Percentiles rank a stretch among this genome's conserved stretches.
Conservation (phyloP, 2,329 filamentous ascomycete genomes). For the Aureobasidium zeae region DNA sequence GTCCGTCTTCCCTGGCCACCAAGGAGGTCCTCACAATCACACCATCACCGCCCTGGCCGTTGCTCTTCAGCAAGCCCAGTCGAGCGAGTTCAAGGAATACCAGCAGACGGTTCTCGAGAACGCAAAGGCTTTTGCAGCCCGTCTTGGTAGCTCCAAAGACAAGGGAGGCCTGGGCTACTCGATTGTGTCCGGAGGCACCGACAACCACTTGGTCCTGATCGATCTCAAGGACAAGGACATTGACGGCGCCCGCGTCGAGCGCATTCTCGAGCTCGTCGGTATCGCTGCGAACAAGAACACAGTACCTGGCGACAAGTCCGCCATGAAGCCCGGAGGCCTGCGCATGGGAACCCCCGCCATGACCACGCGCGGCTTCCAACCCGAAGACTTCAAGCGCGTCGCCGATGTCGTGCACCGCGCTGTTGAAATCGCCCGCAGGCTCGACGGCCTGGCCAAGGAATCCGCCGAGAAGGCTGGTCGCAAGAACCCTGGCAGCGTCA, state of each 20-base stretch:
- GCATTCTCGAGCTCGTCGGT: conserved; percentile 69
- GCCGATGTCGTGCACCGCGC: conserved; percentile 29
- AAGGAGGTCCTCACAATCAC: conserved; percentile 98
- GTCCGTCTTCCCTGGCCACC: conserved; percentile 97
- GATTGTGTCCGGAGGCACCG: conserved; percentile 88
- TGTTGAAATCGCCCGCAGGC: conserved; percentile 65
- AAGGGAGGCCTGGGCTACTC: conserved; percentile 64
- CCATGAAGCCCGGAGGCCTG: conserved; percentile 83
- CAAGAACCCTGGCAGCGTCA: conserved; percentile 56
- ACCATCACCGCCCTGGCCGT: conserved; percentile 96
- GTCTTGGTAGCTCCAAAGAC: conserved; percentile 54
- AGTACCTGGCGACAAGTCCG: conserved; percentile 88
- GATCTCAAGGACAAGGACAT: conserved; percentile 84
- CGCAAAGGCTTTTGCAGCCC: conserved; percentile 71
- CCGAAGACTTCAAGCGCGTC: conserved; percentile 50
- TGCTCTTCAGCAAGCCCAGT: conserved; percentile 86
- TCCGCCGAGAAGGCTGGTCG: conserved; percentile 58
- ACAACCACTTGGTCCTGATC: conserved; percentile 94
- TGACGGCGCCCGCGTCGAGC: conserved; percentile 57
- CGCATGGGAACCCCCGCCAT: conserved; percentile 94
- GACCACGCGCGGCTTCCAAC: conserved; percentile 88
- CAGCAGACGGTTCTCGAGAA: conserved; percentile 88
- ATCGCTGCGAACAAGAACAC: conserved; percentile 99
- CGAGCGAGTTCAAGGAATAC: conserved; percentile 85
- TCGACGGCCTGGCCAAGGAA: conserved; percentile 64